Conservation (phyloP, 2,329 filamentous ascomycete species). For the Stachybotrys elegans region DNA sequence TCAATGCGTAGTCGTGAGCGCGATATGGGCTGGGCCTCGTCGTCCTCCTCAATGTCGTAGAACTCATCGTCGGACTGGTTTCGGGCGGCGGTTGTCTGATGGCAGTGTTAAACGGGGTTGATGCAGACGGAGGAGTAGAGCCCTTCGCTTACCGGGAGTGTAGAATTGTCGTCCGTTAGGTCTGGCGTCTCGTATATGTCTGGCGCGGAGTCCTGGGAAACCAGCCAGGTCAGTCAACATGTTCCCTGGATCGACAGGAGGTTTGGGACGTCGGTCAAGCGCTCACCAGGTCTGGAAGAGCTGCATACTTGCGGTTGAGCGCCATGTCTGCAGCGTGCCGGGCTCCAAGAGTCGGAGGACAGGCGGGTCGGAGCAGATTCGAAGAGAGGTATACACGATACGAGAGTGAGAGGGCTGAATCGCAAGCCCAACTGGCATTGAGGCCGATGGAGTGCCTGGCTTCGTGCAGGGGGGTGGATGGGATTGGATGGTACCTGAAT, state of each 20-base stretch:
- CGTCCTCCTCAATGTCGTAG: slow-evolving; percentile 59
- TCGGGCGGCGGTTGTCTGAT: slow-evolving; percentile 51
- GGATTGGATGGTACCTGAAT: too few relatives aligned
- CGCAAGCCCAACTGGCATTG: too few relatives aligned
- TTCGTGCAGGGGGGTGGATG: too few relatives aligned
- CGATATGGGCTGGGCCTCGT: slow-evolving; percentile 64
- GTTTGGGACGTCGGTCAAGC: slow-evolving; percentile 9
- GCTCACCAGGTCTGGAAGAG: slow-evolving; percentile 69
- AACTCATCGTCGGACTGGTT: slow-evolving; percentile 59
- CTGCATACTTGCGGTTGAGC: slow-evolving; percentile 76
- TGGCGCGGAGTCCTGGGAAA: slow-evolving; percentile 72
- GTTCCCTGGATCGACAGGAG: slow-evolving; percentile 14
- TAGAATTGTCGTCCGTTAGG: slow-evolving; percentile 83
- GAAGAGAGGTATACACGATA: too few relatives aligned
- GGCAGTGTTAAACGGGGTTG: too few relatives aligned
- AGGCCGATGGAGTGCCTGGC: too few relatives aligned
- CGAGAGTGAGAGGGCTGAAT: too few relatives aligned
- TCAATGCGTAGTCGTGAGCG: slow-evolving; percentile 70
- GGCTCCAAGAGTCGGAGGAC: too few relatives aligned
- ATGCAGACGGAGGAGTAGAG: neutral
- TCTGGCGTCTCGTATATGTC: slow-evolving; percentile 97
- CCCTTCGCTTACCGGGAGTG: slow-evolving; percentile 59
- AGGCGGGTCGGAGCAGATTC: too few relatives aligned
- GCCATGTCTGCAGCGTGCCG: slow-evolving; percentile 53
- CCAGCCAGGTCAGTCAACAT: too few relatives aligned